Evolutionary conservation across 352 stramenopile species (phyloP).

Genomic region (Pythium insidiosum): DNA sequence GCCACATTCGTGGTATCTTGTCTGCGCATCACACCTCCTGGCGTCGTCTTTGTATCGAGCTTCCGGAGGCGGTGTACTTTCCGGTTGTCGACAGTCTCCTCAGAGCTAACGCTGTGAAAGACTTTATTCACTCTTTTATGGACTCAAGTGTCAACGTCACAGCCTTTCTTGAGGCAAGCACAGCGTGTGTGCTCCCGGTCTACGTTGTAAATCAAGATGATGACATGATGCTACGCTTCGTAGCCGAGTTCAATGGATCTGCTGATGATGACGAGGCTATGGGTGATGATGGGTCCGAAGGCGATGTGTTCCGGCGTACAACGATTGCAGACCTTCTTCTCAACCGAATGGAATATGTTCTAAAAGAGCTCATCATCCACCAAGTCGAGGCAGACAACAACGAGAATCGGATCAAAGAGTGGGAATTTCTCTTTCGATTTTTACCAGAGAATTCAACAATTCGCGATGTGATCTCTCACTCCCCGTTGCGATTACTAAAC

Average conservation of each 20-base stretch:
- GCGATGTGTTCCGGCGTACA: not conserved
- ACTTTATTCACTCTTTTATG: slow-evolving; percentile 25
- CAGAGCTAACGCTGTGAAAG: slow-evolving; percentile 3
- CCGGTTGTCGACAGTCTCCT: slow-evolving; percentile 23
- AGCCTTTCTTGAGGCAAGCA: slow-evolving; percentile 21
- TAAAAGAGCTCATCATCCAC: slow-evolving; percentile 32
- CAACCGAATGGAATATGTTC: slow-evolving; percentile 18
- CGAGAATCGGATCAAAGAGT: slow-evolving; percentile 19
- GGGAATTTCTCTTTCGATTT: slow-evolving; percentile 30
- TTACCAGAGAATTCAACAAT: slow-evolving; percentile 24
- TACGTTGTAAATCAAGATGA: slow-evolving; percentile 21
- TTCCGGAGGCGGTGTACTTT: slow-evolving; percentile 25
- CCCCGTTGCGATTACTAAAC: slow-evolving; percentile 22
- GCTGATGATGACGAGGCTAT: slow-evolving; percentile 14
- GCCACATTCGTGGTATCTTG: slow-evolving; percentile 22
- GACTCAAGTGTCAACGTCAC: slow-evolving; percentile 14
- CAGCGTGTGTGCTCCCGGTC: slow-evolving; percentile 20
- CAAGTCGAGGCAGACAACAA: slow-evolving; percentile 25
- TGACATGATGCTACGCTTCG: slow-evolving; percentile 19
- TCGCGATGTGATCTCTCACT: slow-evolving; percentile 23
- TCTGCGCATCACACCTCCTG: slow-evolving; percentile 17
- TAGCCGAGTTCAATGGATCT: slow-evolving; percentile 14
- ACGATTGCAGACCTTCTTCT: slow-evolving; percentile 19
- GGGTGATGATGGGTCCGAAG: slow-evolving; percentile 12
- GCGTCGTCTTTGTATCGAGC: slow-evolving; percentile 17